Evolutionary conservation across 345 rosid genomes (phyloP).

Genomic region (Pistacia atlantica): DNA sequence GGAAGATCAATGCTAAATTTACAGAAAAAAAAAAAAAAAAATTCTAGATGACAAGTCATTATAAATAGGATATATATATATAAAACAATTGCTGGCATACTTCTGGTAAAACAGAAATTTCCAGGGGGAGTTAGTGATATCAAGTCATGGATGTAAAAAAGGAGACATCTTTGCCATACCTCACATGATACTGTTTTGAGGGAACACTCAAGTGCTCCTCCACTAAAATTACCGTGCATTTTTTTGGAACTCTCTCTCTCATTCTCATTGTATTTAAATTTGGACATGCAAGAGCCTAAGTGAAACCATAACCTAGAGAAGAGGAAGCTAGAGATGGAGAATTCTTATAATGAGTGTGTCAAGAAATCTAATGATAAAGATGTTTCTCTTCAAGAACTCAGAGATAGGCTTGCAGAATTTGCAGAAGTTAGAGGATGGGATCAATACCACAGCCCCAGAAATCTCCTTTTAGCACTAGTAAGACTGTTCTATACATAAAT

Average conservation of each 20-base stretch:
- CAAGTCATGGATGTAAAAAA: slow-evolving; percentile 28
- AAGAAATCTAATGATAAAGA: slow-evolving; percentile 20
- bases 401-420: slow-evolving; percentile 50
- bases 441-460: slow-evolving; percentile 57
- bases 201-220: slow-evolving; percentile 24
- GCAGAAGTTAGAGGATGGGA: slow-evolving; percentile 58
- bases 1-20: too few relatives aligned
- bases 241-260: neutral
- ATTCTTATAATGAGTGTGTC: slow-evolving; percentile 4
- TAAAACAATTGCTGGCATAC: neutral
- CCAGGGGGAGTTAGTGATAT: slow-evolving; percentile 23
- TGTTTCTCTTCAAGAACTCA: slow-evolving; percentile 50
- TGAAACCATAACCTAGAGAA: slow-evolving; percentile 1
- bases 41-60: neutral
- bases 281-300: slow-evolving; percentile 12
- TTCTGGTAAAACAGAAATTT: neutral
- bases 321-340: slow-evolving; percentile 13
- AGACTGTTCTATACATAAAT: slow-evolving; percentile 5
- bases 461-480: slow-evolving; percentile 60
- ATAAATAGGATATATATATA: neutral
- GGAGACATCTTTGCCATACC: slow-evolving; percentile 24
- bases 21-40: neutral
- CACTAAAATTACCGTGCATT: slow-evolving; percentile 19
- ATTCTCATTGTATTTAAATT: slow-evolving; percentile 23
- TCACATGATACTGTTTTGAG: slow-evolving; percentile 30